Percentiles rank a stretch among this genome's conserved stretches.
Evolutionary conservation across 106 monocot species (phyloP).

Genomic region (Ottelia alismoides): DNA sequence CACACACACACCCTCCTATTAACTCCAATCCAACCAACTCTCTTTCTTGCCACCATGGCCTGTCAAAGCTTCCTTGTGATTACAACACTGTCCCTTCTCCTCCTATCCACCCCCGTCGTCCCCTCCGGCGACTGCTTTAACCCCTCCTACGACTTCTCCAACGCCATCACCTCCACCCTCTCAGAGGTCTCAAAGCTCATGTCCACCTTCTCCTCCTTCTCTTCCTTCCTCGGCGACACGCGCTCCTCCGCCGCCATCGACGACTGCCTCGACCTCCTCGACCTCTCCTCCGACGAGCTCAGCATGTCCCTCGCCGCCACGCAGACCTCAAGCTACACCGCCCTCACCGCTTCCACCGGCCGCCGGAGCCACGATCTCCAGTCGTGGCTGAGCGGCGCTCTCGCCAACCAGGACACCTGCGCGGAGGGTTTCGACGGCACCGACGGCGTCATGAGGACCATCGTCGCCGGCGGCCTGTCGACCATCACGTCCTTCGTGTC

Average conservation of each 20-base stretch:
- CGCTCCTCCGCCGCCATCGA: conserved; percentile 70
- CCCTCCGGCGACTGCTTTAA: not conserved
- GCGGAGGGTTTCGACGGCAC: conserved; percentile 36
- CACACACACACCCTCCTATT: too few species aligned
- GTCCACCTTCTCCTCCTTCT: conserved; percentile 30
- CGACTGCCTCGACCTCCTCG: conserved; percentile 95
- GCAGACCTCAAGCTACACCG: not conserved
- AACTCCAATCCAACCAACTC: too few species aligned
- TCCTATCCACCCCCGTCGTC: too few species aligned
- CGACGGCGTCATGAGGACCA: conserved; percentile 18
- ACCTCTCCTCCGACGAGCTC: conserved; percentile 72
- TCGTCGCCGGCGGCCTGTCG: conserved; percentile 22
- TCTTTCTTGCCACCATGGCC: too few species aligned
- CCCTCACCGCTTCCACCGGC: not conserved
- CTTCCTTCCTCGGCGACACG: conserved; percentile 35
- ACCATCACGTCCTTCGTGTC: conserved; percentile 32
- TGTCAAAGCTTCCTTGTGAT: too few species aligned
- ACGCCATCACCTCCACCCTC: conserved; percentile 44
- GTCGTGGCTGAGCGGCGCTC: conserved; percentile 61
- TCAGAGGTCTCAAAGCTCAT: conserved; percentile 32
- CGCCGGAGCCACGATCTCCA: conserved; percentile 21
- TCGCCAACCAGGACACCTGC: conserved; percentile 71
- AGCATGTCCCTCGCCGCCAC: conserved; percentile 26
- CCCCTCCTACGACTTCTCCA: conserved; percentile 22
- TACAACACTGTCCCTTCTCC: too few species aligned